A percentile compares a stretch with the other conserved stretches of the same genome.
These are phyloP conservation scores for Termitomyces eurrhizus DNA, from an alignment of 768 basidiomycete species.

Conservation along the genomic window DNA sequence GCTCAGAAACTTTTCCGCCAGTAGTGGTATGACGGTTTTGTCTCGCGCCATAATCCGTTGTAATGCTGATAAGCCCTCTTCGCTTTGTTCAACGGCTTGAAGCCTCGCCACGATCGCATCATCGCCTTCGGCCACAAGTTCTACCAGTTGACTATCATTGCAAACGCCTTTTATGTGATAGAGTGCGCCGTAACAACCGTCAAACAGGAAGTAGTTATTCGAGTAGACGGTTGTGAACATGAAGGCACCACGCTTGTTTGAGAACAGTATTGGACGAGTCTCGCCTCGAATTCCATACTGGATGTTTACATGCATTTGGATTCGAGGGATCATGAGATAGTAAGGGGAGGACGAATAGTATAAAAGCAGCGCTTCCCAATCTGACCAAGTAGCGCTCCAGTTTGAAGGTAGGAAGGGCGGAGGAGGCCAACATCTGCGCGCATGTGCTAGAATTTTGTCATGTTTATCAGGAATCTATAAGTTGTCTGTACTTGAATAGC, in stretches of 20 bases:
- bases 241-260: constrained; percentile 15
- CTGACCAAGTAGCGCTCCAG: constrained; percentile 28
- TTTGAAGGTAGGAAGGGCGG: constrained; percentile 21
- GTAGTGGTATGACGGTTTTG: constrained; percentile 26
- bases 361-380: constrained; percentile 26
- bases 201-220: constrained; percentile 18
- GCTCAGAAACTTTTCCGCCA: constrained; percentile 25
- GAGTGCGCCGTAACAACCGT: constrained; percentile 6
- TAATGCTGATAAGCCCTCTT: constrained; percentile 25
- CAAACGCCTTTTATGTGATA: constrained; percentile 13
- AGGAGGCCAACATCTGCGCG: constrained; percentile 21
- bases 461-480: constrained; percentile 1
- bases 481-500: not conserved
- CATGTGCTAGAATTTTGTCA: constrained; percentile 17
- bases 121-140: constrained; percentile 13
- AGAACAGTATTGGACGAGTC: constrained; percentile 29
- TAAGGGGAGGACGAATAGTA: constrained; percentile 31
- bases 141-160: constrained; percentile 15
- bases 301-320: constrained; percentile 32
- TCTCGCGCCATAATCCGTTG: constrained; percentile 26
- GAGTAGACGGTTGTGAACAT: constrained; percentile 22
- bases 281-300: constrained; percentile 26
- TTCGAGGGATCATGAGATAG: constrained; percentile 32
- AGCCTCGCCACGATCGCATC: constrained; percentile 6
- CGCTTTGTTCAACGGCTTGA: constrained; percentile 15